phyloP scores from a whole-genome alignment of 73 alveolate genomes.

The Effrenium voratum region DNA sequence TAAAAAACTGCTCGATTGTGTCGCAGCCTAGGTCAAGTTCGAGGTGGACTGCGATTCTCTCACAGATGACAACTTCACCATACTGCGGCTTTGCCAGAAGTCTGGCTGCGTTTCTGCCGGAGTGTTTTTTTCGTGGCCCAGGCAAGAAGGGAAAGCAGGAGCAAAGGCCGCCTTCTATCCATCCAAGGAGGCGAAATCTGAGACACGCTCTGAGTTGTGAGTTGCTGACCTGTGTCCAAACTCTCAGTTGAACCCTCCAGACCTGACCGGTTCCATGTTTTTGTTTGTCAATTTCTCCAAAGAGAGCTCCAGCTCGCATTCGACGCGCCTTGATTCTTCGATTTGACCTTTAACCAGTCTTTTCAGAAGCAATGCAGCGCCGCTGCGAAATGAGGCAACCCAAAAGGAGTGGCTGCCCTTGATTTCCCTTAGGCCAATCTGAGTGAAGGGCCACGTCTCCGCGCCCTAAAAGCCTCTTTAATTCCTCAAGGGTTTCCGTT shows the following conservation, averaged over 20 bases:
- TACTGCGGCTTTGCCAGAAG: background rate
- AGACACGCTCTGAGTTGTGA: background rate
- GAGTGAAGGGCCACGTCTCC: no score
- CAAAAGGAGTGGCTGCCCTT: no score
- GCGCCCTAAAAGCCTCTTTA: no score
- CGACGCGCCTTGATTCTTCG: no score
- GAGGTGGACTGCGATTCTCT: constrained; percentile 8
- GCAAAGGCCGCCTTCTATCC: constrained; percentile 8
- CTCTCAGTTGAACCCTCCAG: no score
- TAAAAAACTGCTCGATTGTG: background rate
- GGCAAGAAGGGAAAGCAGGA: constrained; percentile 1
- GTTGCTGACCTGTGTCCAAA: no score
- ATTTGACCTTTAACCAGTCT: no score
- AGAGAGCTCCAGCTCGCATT: background rate
- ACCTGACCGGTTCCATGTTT: no score
- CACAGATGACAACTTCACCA: constrained; percentile 7
- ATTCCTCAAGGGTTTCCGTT: no score
- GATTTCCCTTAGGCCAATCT: no score
- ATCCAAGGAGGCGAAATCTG: background rate
- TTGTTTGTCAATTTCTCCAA: background rate
- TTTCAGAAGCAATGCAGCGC: no score
- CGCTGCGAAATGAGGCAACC: no score
- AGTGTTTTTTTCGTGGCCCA: background rate
- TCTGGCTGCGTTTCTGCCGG: background rate
- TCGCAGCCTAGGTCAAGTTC: background rate